These are phyloP conservation scores for Leccinum fallax DNA, from an alignment of 1,284 basidiomycete species.

Conservation along the genomic window DNA sequence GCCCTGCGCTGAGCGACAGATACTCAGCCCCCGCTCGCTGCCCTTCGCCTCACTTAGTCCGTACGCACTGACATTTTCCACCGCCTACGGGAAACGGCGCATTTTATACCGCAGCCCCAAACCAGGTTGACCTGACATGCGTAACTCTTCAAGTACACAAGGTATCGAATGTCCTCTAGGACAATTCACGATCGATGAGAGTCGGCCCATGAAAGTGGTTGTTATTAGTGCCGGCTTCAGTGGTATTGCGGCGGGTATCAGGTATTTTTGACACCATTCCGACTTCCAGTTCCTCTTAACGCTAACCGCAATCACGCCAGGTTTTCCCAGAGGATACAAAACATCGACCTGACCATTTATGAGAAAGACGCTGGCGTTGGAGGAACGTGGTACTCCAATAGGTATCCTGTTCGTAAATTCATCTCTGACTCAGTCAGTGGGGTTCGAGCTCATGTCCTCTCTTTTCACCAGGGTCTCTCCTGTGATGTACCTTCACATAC, in stretches of 20 bases:
- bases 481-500: constrained; percentile 58
- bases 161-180: constrained; percentile 7
- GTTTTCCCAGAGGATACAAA: constrained; percentile 55
- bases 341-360: constrained; percentile 55
- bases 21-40: not conserved
- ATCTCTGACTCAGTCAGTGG: not conserved
- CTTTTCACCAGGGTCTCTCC: not conserved
- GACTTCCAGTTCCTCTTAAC: not conserved
- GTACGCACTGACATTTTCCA: not conserved
- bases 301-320: constrained; percentile 27
- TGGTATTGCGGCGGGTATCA: constrained; percentile 48
- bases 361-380: constrained; percentile 39
- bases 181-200: constrained; percentile 21
- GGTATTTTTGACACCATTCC: constrained; percentile 32
- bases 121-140: not conserved
- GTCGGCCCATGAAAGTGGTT: constrained; percentile 17
- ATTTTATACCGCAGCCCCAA: not conserved
- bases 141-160: not conserved
- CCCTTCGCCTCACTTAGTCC: not conserved
- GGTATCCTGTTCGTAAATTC: constrained; percentile 36
- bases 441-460: not conserved
- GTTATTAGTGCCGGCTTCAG: constrained; percentile 23
- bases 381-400: constrained; percentile 56
- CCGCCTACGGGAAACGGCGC: not conserved
- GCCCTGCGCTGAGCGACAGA: not conserved